Conservation (phyloP, 441 rosid genomes). For the Macaranga tanarius region DNA sequence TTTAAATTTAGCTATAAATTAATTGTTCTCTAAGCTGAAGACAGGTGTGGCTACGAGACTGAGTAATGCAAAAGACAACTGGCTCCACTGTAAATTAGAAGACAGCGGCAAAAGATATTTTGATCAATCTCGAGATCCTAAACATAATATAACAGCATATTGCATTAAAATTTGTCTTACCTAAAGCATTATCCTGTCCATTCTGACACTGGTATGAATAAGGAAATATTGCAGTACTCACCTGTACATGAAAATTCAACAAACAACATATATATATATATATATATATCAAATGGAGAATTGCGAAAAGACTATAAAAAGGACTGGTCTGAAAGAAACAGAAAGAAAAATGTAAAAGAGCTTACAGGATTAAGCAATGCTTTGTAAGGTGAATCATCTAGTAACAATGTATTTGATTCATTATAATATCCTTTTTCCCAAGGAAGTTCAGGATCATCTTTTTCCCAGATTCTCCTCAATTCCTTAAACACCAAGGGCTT, state of each 20-base stretch:
- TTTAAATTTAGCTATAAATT: not conserved
- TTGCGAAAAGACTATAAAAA: conserved; percentile 6
- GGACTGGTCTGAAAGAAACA: conserved; percentile 1
- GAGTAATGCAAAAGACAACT: not conserved
- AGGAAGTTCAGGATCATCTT: conserved; percentile 55
- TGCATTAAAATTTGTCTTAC: conserved; percentile 33
- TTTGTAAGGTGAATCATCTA: conserved; percentile 92
- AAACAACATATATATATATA: too few species aligned
- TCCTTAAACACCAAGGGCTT: conserved; percentile 76
- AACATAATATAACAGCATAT: conserved; percentile 1
- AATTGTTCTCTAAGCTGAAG: not conserved
- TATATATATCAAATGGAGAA: too few species aligned
- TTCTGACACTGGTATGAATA: conserved; percentile 51
- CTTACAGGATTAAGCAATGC: conserved; percentile 94
- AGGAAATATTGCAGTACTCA: conserved; percentile 75
- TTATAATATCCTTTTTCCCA: conserved; percentile 64
- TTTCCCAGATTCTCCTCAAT: conserved; percentile 70
- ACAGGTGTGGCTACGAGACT: not conserved
- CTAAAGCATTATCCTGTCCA: conserved; percentile 53
- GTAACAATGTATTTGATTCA: conserved; percentile 70
- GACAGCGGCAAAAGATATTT: conserved; percentile 1
- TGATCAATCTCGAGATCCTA: not conserved
- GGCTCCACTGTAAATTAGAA: conserved; percentile 1
- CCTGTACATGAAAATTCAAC: conserved; percentile 40
- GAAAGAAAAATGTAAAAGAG: not conserved